Evolutionary conservation across 345 rosid species (phyloP).

Genomic region (Rubroshorea leprosula): DNA sequence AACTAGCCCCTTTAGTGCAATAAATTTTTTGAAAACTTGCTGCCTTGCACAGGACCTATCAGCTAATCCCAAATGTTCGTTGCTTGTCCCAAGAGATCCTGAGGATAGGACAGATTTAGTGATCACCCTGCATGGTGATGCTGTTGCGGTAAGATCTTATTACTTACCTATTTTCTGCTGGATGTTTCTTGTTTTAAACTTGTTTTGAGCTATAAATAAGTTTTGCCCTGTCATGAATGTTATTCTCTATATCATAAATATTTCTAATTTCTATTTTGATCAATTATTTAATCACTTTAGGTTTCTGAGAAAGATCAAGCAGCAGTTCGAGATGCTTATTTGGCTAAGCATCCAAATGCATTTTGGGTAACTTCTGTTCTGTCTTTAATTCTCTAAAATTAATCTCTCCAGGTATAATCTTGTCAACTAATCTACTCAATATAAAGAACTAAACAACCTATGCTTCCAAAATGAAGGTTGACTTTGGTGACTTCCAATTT

Average conservation of each 20-base stretch:
- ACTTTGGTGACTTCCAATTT: conserved; percentile 93
- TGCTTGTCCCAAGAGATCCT: conserved; percentile 79
- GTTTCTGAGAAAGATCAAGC: conserved; percentile 57
- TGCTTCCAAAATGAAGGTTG: conserved; percentile 55
- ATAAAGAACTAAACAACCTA: conserved; percentile 9
- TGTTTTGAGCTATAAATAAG: conserved; percentile 2
- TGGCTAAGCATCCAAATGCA: conserved; percentile 87
- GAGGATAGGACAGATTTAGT: conserved; percentile 83
- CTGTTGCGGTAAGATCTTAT: conserved; percentile 51
- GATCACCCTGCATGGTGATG: conserved; percentile 87
- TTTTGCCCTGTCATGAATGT: not conserved
- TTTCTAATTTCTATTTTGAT: no score
- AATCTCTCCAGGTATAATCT: not conserved
- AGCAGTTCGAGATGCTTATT: conserved; percentile 64
- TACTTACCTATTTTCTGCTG: not conserved
- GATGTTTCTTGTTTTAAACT: not conserved
- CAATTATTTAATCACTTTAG: no score
- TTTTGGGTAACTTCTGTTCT: conserved; percentile 60
- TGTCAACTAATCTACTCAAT: conserved; percentile 3
- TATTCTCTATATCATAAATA: conserved; percentile 10
- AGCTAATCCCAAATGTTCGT: conserved; percentile 80
- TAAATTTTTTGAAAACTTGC: conserved; percentile 15
- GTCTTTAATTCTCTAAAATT: not conserved
- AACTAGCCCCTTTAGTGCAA: not conserved
- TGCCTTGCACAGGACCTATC: conserved; percentile 56